Base-by-base conservation (phyloP, 139 green algal genomes). In the Coccomyxa sp. region DNA sequence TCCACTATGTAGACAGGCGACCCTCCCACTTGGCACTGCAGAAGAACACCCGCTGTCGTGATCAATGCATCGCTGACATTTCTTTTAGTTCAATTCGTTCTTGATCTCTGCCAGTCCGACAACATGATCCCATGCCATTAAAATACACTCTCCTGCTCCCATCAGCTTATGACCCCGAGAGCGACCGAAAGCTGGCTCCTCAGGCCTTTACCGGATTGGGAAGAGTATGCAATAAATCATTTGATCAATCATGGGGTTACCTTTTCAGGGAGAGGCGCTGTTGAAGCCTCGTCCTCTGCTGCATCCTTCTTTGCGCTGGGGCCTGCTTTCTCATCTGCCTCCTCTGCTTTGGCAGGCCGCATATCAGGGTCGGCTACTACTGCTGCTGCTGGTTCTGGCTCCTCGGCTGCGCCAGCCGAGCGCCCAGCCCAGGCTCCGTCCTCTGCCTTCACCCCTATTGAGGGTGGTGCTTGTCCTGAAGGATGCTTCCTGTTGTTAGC, bases 1-100 rank as follows among this genome's bases (percentile, higher is more conserved):
- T 97, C 93, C 29, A 98, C 91, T 16, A 91, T 84, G 84, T 98
- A 98, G 58, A 94, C 84, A 18, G 95, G 92, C 27, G 91, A 95
- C 36, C 90, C 90, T 0, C 92, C 92, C 16, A 98, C 93, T 82
- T 92, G 83, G 3, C 95, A 90, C 93, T 97, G 89, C 80, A 58
- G 8, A n/a, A n/a, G n/a, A n/a, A n/a, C n/a, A n/a, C n/a, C n/a
- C n/a, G n/a, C n/a, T n/a, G n/a, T n/a, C n/a, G n/a, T n/a, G n/a
- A n/a, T n/a, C n/a, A n/a, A n/a, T n/a, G n/a, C n/a, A n/a, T n/a
- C n/a, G n/a, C n/a, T n/a, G n/a, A n/a, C n/a, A n/a, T n/a, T n/a
- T n/a, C n/a, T n/a, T n/a, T n/a, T n/a, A n/a, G n/a, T n/a, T n/a
- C n/a, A n/a, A n/a, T n/a, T n/a, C n/a, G n/a, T n/a, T n/a, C n/a